Evolutionary conservation across 2,329 filamentous ascomycete species (phyloP).

Genomic region (Nigrospora oryzae): DNA sequence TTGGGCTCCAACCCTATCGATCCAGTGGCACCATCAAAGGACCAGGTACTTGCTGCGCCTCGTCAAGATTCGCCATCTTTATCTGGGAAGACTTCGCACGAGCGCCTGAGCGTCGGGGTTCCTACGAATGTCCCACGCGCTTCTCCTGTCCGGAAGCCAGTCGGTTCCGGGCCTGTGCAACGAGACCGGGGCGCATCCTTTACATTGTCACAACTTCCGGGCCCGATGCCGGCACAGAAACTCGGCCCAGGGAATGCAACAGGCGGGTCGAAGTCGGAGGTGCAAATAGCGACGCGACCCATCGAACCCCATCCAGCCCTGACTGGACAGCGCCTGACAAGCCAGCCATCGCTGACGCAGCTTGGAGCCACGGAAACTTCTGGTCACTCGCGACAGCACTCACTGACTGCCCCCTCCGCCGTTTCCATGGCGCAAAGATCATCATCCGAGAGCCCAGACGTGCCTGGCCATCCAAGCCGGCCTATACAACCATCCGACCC

Average conservation of each 20-base stretch:
- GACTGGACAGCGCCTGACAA: neutral
- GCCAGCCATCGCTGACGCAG: neutral
- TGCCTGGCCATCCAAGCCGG: neutral
- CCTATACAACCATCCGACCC: neutral
- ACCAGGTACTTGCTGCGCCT: no score
- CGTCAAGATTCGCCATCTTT: neutral
- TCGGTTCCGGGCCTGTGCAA: conserved; percentile 15
- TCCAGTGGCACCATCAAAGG: no score
- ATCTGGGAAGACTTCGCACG: conserved; percentile 11
- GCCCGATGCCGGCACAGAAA: neutral
- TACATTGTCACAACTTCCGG: conserved; percentile 6
- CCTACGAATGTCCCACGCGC: conserved; percentile 7
- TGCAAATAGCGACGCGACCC: neutral
- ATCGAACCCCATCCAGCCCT: neutral
- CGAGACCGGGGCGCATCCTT: conserved; percentile 9
- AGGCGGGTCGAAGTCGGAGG: neutral
- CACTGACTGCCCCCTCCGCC: neutral
- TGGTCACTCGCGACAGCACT: neutral
- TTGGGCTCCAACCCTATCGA: no score
- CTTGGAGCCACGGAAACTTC: neutral
- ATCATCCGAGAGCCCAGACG: neutral
- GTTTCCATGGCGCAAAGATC: neutral
- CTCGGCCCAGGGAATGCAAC: no score
- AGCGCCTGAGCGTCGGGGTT: conserved; percentile 7
- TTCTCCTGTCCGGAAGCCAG: conserved; percentile 19